A percentile compares a stretch with the other conserved stretches of the same genome.
phyloP scores from a whole-genome alignment of 345 rosid genomes.

The Orychophragmus violaceus region DNA sequence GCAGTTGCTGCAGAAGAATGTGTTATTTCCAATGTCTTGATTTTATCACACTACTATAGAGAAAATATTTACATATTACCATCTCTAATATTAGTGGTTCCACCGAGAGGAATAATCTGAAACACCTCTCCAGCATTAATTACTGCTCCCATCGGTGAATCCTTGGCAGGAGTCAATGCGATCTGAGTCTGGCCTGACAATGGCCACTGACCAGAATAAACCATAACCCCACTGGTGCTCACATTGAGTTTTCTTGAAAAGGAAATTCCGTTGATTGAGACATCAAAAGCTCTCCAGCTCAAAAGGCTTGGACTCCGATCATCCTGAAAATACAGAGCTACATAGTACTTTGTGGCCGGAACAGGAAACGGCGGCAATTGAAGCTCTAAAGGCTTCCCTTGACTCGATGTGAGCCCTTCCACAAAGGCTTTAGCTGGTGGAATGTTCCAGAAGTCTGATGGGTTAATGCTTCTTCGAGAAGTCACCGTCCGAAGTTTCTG shows the following conservation, averaged over 20 bases:
- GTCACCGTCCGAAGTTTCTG: constrained; percentile 28
- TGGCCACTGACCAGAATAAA: constrained; percentile 66
- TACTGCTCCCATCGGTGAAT: constrained; percentile 47
- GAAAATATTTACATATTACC: constrained; percentile 35
- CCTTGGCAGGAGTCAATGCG: constrained; percentile 43
- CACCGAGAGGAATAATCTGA: constrained; percentile 63
- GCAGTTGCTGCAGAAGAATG: constrained; percentile 40
- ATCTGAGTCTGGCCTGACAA: constrained; percentile 63
- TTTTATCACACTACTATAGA: background rate
- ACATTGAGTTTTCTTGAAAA: constrained; percentile 56
- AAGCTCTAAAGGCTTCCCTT: constrained; percentile 47
- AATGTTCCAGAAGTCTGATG: constrained; percentile 63
- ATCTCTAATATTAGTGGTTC: constrained; percentile 56
- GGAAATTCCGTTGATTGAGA: constrained; percentile 52
- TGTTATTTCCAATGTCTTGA: constrained; percentile 8
- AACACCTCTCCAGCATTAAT: constrained; percentile 80
- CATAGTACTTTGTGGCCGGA: constrained; percentile 56
- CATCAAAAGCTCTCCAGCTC: constrained; percentile 77
- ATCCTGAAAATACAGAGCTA: constrained; percentile 84
- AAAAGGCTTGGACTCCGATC: constrained; percentile 41
- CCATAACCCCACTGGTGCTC: constrained; percentile 55
- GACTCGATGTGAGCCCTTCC: constrained; percentile 47
- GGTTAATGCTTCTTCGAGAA: constrained; percentile 34
- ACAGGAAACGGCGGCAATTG: constrained; percentile 58
- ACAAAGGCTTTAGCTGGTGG: constrained; percentile 56